A percentile compares a stretch with the other conserved stretches of the same genome.
Evolutionary conservation across 371 early-diverging fungal genomes (phyloP).

Genomic region (Mortierella sp.): DNA sequence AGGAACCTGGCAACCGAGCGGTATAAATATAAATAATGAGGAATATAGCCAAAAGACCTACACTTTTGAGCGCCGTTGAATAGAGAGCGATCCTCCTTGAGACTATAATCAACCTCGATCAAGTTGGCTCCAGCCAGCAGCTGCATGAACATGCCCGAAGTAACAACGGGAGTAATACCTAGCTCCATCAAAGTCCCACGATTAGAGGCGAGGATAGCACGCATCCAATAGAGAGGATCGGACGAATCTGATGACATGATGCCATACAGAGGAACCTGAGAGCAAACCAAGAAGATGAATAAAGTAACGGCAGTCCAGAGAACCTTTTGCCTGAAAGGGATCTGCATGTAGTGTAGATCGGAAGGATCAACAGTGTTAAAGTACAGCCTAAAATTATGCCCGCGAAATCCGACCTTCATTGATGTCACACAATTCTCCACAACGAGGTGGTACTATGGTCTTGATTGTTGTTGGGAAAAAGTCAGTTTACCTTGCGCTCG

Average conservation of each 20-base stretch:
- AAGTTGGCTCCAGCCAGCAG: slow-evolving; percentile 96
- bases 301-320: slow-evolving; percentile 99
- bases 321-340: slow-evolving; percentile 98
- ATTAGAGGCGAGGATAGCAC: slow-evolving; percentile 99
- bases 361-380: no score
- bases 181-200: slow-evolving; percentile 99
- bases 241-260: slow-evolving; percentile 98
- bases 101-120: slow-evolving; percentile 97
- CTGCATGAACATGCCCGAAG: slow-evolving; percentile 99
- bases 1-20: background rate
- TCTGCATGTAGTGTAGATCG: slow-evolving; percentile 58
- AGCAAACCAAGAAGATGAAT: slow-evolving; percentile 98
- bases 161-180: slow-evolving; percentile 99
- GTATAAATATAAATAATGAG: slow-evolving; percentile 2
- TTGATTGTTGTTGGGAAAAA: background rate
- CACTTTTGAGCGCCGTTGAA: slow-evolving; percentile 99
- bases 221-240: slow-evolving; percentile 99
- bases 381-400: no score
- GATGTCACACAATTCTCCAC: background rate
- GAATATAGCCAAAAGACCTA: slow-evolving; percentile 58
- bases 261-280: slow-evolving; percentile 99
- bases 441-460: background rate
- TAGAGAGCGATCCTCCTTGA: slow-evolving; percentile 99
- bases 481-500: slow-evolving; percentile 88
- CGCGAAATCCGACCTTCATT: background rate